Evolutionary conservation across 805 yeast species (phyloP).

Genomic region (Pichia occidentalis): DNA sequence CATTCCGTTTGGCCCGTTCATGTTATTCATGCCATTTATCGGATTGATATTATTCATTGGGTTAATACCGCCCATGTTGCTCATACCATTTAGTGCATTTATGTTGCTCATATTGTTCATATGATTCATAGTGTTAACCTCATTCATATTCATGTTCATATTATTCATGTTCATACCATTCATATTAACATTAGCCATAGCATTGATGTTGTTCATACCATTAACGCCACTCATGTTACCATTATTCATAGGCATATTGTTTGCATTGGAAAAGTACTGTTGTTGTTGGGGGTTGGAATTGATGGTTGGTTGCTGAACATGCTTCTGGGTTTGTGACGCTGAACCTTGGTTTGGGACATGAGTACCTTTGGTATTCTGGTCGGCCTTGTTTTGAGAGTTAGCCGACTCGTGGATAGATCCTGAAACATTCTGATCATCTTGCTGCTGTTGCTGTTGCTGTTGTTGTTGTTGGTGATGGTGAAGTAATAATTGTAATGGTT

Average conservation of each 20-base stretch:
- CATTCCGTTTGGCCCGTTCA: constrained; percentile 3
- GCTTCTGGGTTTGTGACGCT: constrained; percentile 4
- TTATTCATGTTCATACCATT: constrained; percentile 1
- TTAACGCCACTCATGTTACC: constrained; percentile 1
- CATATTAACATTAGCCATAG: not conserved
- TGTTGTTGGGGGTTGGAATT: constrained; percentile 8
- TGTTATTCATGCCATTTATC: not conserved
- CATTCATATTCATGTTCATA: constrained; percentile 11
- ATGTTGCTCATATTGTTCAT: not conserved
- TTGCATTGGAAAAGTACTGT: constrained; percentile 9
- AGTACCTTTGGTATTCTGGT: too few species aligned
- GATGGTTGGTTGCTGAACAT: not conserved
- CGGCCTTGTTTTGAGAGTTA: too few species aligned
- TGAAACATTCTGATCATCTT: too few species aligned
- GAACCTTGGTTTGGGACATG: not conserved
- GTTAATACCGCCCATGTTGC: constrained; percentile 4
- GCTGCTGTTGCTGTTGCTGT: constrained; percentile 6
- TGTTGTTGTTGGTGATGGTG: constrained; percentile 9
- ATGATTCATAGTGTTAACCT: constrained; percentile 3
- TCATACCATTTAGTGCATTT: not conserved
- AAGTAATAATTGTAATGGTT: constrained; percentile 6
- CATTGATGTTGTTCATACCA: not conserved
- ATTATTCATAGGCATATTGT: not conserved
- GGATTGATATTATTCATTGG: not conserved
- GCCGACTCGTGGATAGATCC: too few species aligned